Base-by-base conservation (phyloP, 495 filamentous ascomycete species). In the Niebla homalea region DNA sequence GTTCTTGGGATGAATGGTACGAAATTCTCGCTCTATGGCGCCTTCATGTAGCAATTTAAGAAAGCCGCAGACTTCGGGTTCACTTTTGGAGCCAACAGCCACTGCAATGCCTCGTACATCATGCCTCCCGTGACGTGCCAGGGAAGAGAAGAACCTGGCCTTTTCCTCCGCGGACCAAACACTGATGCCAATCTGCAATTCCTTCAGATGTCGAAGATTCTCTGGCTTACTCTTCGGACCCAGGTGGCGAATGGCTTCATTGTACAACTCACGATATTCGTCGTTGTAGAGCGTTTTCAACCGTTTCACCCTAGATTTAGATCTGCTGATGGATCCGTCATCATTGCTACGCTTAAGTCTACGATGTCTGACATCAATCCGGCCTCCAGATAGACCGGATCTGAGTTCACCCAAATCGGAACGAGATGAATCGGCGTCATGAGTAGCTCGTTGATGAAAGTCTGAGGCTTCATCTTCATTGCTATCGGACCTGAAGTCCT, bases 121-220 rank as follows among this genome's bases (percentile, higher is more conserved):
- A 56, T 80, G 70, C 32, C 68, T 73, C 6, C 86, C 86, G 21
- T 82, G 72, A 6, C 75, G 70, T 2, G 73, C 69, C 12, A 94
- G 62, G 1, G 74, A 69, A 5, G 72, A 64, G 62, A 88, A 94
- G 46, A 94, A 77, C 2, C 63, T 45, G 16, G 72, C 64, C 57
- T 92, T 92, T 61, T 96, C 90, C 5, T 65, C 55, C 0, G 63
- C 43, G 0, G 75, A 79, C 90, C 90, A 97, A 14, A 64, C 46
- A 10, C 81, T 78, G 18, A 75, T 67, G 19, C 86, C 87, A 59
- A 85, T 63, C 54, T 86, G 82, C 2, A 73, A 74, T n/a, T 56
- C 18, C 1, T 18, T 18, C 5, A 73, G 41, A 1, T 47, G 22
- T 4, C 51, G 18, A 19, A 57, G 22, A 14, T 51, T 48, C 5